Base-by-base conservation (phyloP, 768 basidiomycete genomes). In the Boletus rufocinnamomeus region DNA sequence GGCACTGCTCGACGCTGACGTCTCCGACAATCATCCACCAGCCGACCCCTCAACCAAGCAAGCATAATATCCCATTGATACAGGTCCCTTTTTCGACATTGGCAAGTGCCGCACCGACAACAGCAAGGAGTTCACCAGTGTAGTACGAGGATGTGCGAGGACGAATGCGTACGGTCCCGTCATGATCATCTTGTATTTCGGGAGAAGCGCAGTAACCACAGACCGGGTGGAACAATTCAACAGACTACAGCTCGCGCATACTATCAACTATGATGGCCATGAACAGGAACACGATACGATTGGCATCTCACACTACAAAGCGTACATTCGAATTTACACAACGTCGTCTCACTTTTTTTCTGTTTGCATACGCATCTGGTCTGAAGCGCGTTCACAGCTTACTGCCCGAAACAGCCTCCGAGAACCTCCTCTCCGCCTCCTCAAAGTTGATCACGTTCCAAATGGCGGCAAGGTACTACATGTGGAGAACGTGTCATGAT, bases 391-490 rank as follows among this genome's bases (percentile, higher is more conserved):
- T 13, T 77, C 62, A 80, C 64, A 80, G 68, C 70, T 73, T 81
- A 55, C 70, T 56, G 10, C 54, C 62, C 10, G 28, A 38, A 44
- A 40, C 5, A 30, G 70, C 84, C 57, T 84, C 82, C 19, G 58
- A 50, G 70, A 74, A 84, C 68, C 90, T 82, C 70, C 69, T 77
- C 77, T 89, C 86, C 44, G 89, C 90, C 76, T 93, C 91, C 21
- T 88, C 80, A 64, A 81, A 86, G 77, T 85, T 82, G 77, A 85
- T 81, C 58, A 86, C 82, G 69, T 81, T 76, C 88, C 88, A 90
- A 67, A 89, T 88, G 37, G 86, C 88, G 56, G 81, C 82, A 70
- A 90, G 80, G 75, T 89, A 89, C 88, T 88, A 65, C 7, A 21
- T 28, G 52, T 11, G 5, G 35, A 49, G 4, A 48, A 46, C 40